Evolutionary conservation across 306 rosid genomes (phyloP), one percentile per base, ranked within the genome.

Genomic region (Cicer bijugum): DNA sequence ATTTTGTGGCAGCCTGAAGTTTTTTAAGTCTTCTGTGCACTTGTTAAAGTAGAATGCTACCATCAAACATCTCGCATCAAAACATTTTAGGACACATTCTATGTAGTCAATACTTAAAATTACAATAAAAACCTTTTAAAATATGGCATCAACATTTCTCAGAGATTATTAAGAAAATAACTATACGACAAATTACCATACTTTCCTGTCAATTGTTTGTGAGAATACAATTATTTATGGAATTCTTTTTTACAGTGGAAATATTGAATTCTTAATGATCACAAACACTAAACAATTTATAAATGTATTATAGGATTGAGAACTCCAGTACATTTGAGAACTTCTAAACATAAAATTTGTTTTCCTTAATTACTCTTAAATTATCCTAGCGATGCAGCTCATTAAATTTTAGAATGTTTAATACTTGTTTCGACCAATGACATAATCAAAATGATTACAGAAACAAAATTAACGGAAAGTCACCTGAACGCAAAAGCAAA

Each of bases 401-500:
- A 75, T 61, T 40, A 46, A 23, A 72, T 52, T 65, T 66, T 55
- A 46, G 37, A 45, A 77, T 75, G 74, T 45, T 44, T 53, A 65
- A 56, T 44, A 72, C 44, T 50, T 59, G 59, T 60, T 23, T 44
- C 58, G 44, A 39, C n/a, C 40, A 46, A 56, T 53, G 72, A 59
- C 50, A 65, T 65, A 64, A 66, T 72, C 77, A 57, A 11, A 15
- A 52, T 16, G 37, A 12, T 52, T 42, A 71, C 35, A 73, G 40
- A 80, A 53, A 53, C 79, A 38, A 72, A 79, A 52, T 40, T 69
- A 73, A 62, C 71, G 76, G 81, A 64, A 76, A 76, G 68, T 78
- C 66, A 94, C 99, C 96, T 87, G 87, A 94, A 91, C 82, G 91
- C 96, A 76, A 94, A 94, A 75, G 99, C 99, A 82, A 94, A 94